Percentiles rank a stretch among this genome's conserved stretches.
Conservation (phyloP, 495 filamentous ascomycete species). For the Cetradonia linearis region DNA sequence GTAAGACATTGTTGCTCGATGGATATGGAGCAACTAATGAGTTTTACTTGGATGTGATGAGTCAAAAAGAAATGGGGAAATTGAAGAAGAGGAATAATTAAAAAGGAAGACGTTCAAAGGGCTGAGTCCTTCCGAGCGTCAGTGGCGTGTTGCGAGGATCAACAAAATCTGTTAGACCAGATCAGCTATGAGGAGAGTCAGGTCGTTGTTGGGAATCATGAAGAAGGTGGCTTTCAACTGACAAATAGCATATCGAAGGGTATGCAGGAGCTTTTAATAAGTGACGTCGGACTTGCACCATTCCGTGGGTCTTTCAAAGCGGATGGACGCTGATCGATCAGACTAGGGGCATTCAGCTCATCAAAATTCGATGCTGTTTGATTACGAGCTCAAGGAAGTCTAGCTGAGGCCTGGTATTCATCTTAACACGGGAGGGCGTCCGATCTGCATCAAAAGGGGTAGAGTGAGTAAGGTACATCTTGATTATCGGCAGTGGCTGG, state of each 20-base stretch:
- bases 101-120: not conserved
- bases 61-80: not conserved
- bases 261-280: not conserved
- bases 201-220: not conserved
- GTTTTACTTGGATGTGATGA: not conserved
- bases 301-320: not conserved
- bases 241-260: not conserved
- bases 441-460: slow-evolving; percentile 2
- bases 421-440: slow-evolving; percentile 1
- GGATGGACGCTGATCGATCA: slow-evolving; percentile 10
- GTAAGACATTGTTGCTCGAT: slow-evolving; percentile 13
- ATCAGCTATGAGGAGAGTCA: not conserved
- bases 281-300: not conserved
- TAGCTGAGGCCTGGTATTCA: slow-evolving; percentile 2
- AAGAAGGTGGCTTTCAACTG: slow-evolving; percentile 8
- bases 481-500: not conserved
- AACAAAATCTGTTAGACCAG: not conserved
- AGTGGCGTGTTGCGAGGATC: slow-evolving; percentile 6
- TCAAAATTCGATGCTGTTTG: not conserved
- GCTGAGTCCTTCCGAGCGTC: slow-evolving; percentile 1
- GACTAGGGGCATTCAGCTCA: slow-evolving; percentile 5
- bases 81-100: slow-evolving; percentile 7
- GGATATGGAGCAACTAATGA: not conserved
- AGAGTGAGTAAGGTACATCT: not conserved
- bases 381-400: not conserved